These are phyloP conservation scores for Rhexocercosporidium sp. DNA, from an alignment of 2,329 filamentous ascomycete genomes.

Conservation along the genomic window DNA sequence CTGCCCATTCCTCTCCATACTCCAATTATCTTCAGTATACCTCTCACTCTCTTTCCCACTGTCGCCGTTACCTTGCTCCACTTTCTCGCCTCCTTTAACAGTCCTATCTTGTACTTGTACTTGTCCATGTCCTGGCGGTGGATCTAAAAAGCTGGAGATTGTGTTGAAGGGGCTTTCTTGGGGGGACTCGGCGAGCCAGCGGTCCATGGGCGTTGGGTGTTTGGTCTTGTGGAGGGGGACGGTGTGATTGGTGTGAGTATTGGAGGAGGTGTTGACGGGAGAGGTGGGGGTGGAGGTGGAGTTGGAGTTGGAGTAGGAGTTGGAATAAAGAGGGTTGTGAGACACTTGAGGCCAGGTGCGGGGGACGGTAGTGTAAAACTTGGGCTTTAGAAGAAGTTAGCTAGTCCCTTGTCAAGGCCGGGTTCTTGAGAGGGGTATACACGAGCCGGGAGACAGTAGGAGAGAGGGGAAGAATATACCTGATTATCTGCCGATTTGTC, in stretches of 20 bases:
- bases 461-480: neutral
- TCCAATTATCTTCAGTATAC: neutral
- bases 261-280: neutral
- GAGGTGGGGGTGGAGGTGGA: neutral
- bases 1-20: slow-evolving; percentile 2
- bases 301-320: neutral
- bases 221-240: neutral
- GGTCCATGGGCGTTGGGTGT: neutral
- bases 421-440: neutral
- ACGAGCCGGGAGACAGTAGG: neutral
- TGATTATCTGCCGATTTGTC: neutral
- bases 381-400: neutral
- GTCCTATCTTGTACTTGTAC: neutral
- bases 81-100: neutral
- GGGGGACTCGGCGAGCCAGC: neutral
- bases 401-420: neutral
- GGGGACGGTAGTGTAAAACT: neutral
- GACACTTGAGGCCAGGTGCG: neutral
- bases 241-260: neutral
- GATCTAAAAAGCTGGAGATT: neutral
- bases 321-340: neutral
- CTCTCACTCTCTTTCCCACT: neutral
- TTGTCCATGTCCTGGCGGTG: neutral
- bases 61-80: neutral
- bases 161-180: neutral